Evolutionary conservation across 2,329 filamentous ascomycete genomes (phyloP).

Genomic region (Blastomyces percursus): DNA sequence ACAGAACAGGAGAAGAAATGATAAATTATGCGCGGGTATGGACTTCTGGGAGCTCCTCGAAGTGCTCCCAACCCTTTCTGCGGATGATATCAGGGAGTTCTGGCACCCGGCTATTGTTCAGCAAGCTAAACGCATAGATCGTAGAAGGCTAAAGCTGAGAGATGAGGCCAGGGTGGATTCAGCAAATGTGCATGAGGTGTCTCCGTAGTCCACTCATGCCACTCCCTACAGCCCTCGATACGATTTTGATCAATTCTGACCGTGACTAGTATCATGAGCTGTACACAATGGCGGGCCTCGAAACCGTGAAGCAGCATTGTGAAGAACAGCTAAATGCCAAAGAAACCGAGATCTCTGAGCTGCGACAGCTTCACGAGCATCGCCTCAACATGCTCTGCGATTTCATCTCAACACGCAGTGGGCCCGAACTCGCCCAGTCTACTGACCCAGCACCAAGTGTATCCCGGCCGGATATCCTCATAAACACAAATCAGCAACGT

Average conservation of each 20-base stretch:
- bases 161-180: not conserved
- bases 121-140: not conserved
- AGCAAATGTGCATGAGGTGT: not conserved
- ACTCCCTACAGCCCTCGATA: not conserved
- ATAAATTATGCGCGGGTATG: constrained; percentile 8
- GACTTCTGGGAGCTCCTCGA: constrained; percentile 12
- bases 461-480: constrained; percentile 1
- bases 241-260: not conserved
- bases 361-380: constrained; percentile 10
- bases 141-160: not conserved
- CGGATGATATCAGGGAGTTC: constrained; percentile 10
- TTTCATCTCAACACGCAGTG: constrained; percentile 9
- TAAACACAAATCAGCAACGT: not conserved
- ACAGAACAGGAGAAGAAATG: constrained; percentile 6
- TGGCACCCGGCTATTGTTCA: constrained; percentile 11
- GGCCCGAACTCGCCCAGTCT: not conserved
- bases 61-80: constrained; percentile 10
- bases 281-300: not conserved
- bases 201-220: too few relatives aligned
- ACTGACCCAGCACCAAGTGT: constrained; percentile 1
- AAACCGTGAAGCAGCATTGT: constrained; percentile 8
- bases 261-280: constrained; percentile 3
- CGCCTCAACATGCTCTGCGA: constrained; percentile 8
- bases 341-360: constrained; percentile 10
- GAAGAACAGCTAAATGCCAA: constrained; percentile 9